These are phyloP conservation scores for Cytospora piceae DNA, from an alignment of 2,329 filamentous ascomycete species.

Conservation along the genomic window DNA sequence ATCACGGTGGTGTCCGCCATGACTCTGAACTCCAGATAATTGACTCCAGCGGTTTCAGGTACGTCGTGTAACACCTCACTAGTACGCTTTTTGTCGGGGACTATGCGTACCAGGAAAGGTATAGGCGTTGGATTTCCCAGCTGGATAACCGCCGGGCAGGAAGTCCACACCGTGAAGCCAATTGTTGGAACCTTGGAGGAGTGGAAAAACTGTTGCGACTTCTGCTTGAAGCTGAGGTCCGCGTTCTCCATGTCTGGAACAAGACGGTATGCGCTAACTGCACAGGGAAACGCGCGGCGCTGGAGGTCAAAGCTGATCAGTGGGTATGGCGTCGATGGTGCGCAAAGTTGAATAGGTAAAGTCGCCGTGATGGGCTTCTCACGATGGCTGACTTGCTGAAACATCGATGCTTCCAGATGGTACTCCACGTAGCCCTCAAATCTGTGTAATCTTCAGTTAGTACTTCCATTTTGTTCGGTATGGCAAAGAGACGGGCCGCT, in stretches of 20 bases:
- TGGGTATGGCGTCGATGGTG: slow-evolving; percentile 21
- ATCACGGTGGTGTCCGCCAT: slow-evolving; percentile 28
- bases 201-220: slow-evolving; percentile 39
- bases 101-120: slow-evolving; percentile 32
- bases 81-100: slow-evolving; percentile 28
- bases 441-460: background rate
- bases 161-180: slow-evolving; percentile 35
- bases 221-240: slow-evolving; percentile 41
- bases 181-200: slow-evolving; percentile 42
- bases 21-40: slow-evolving; percentile 30
- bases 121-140: slow-evolving; percentile 35
- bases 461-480: background rate
- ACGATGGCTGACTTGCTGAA: slow-evolving; percentile 8
- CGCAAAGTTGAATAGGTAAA: slow-evolving; percentile 34
- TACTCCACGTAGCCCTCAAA: slow-evolving; percentile 43
- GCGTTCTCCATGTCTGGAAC: slow-evolving; percentile 38
- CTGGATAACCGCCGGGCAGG: slow-evolving; percentile 38
- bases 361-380: slow-evolving; percentile 26
- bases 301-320: slow-evolving; percentile 31
- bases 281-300: background rate
- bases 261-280: slow-evolving; percentile 36
- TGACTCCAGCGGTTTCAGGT: slow-evolving; percentile 30
- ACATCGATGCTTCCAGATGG: slow-evolving; percentile 38
- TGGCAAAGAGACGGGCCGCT: background rate
- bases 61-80: slow-evolving; percentile 29